These are phyloP conservation scores for Penicillium parvum DNA, from an alignment of 495 filamentous ascomycete genomes.

Conservation along the genomic window DNA sequence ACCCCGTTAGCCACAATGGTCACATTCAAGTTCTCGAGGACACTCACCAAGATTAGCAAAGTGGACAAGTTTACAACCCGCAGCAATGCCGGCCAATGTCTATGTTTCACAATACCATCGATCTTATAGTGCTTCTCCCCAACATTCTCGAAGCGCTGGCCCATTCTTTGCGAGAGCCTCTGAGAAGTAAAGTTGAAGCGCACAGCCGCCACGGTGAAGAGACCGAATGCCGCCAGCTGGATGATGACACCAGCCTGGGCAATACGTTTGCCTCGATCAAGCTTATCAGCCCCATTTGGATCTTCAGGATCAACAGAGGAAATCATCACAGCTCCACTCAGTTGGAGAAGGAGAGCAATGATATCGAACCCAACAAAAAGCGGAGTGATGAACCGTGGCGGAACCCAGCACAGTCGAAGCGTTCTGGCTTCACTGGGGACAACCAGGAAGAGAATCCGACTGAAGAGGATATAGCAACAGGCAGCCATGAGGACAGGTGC, in stretches of 20 bases:
- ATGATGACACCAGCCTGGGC: conserved; percentile 37
- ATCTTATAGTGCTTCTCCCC: conserved; percentile 29
- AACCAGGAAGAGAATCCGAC: conserved; percentile 44
- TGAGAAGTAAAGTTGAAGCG: conserved; percentile 40
- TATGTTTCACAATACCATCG: conserved; percentile 24
- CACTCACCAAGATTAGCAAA: conserved; percentile 50
- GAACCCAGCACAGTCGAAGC: conserved; percentile 40
- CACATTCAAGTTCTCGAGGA: not conserved
- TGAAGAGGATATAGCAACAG: conserved; percentile 53
- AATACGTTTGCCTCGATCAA: conserved; percentile 37
- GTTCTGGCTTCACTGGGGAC: conserved; percentile 38
- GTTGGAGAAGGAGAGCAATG: conserved; percentile 26
- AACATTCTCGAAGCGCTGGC: conserved; percentile 22
- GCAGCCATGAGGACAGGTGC: conserved; percentile 48
- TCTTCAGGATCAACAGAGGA: conserved; percentile 26
- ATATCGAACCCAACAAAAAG: conserved; percentile 34
- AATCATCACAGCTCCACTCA: conserved; percentile 32
- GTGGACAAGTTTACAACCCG: conserved; percentile 49
- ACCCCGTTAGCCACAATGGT: not conserved
- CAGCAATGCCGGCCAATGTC: conserved; percentile 49
- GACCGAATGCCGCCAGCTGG: conserved; percentile 40
- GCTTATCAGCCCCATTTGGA: conserved; percentile 19
- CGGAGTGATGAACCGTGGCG: conserved; percentile 35
- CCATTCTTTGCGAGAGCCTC: conserved; percentile 26
- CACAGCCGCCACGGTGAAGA: conserved; percentile 37